Evolutionary conservation across 441 rosid genomes (phyloP), one percentile per base, ranked within the genome.

Genomic region (Gossypium davidsonii): DNA sequence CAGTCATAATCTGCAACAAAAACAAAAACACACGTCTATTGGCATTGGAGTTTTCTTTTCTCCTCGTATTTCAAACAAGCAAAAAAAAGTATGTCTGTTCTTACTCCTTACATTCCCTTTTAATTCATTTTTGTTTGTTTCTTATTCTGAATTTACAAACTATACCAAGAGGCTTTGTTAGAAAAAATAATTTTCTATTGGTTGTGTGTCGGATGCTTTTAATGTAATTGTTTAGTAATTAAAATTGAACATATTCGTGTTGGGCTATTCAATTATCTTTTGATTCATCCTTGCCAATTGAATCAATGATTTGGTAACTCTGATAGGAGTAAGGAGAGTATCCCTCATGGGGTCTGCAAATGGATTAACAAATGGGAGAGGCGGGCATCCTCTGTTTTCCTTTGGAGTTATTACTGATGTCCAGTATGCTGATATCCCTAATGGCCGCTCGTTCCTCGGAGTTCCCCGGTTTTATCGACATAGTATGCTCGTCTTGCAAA

Each of bases 361-460:
- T 21, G 78, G 69, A 48, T 76, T 73, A 59, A 76, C 81, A 74
- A 82, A 76, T 12, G 62, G 66, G 67, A 84, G 48, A 60, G 87
- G 73, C 70, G 77, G 77, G 63, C 77, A 74, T 67, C 96, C 96
- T 17, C 85, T 89, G 61, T 92, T 94, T 76, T 90, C 97, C 7
- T 92, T 92, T 49, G 97, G 97, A 34, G 91, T 90, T 51, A 91
- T 94, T 34, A 81, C 97, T 12, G 98, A 90, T 82, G 91, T 94
- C 58, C 98, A 92, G 67, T 85, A 92, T 70, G 97, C 97, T 8
- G 96, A 94, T 77, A 86, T 94, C 81, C 89, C 94, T 5, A 94
- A 94, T 18, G 97, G 97, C 1, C 76, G 57, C 28, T 94, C 98
- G 6, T 91, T 89, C 81, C 21, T 79, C 20, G 97, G 97, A 14